A percentile compares a stretch with the other conserved stretches of the same genome.
Conservation (phyloP, 805 yeast genomes). For the Sungouiozyma intestinalis region DNA sequence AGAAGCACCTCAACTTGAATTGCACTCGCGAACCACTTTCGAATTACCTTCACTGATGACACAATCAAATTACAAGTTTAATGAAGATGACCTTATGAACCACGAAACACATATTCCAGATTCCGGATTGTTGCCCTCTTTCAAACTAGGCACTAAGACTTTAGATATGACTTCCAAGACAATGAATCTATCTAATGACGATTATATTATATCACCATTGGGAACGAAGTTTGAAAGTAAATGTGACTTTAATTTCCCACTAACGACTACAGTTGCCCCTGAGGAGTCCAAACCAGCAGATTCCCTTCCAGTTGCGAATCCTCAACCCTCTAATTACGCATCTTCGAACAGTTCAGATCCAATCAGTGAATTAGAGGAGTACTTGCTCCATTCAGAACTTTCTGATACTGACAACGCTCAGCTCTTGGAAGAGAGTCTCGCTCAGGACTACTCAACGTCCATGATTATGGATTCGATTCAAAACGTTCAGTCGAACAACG, state of each 20-base stretch:
- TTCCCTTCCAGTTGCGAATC: neutral
- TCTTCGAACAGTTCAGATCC: slow-evolving; percentile 9
- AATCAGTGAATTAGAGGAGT: slow-evolving; percentile 22
- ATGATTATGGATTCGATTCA: slow-evolving; percentile 1
- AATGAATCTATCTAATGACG: neutral
- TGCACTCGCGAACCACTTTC: neutral
- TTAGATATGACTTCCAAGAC: neutral
- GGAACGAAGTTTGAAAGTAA: neutral
- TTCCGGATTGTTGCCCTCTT: neutral
- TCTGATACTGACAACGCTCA: slow-evolving; percentile 10
- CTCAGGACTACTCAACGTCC: slow-evolving; percentile 15
- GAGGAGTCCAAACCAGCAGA: neutral
- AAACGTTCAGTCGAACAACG: neutral
- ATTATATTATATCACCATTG: neutral
- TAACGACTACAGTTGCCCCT: neutral
- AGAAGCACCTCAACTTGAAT: slow-evolving; percentile 6
- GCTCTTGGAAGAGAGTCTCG: slow-evolving; percentile 18
- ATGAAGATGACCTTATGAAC: neutral
- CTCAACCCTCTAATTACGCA: neutral
- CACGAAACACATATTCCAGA: no score
- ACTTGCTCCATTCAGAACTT: slow-evolving; percentile 12
- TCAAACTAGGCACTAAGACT: neutral
- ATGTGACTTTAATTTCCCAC: slow-evolving; percentile 3
- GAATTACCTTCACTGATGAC: neutral
- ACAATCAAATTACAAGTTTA: neutral